Evolutionary conservation across 1,284 basidiomycete genomes (phyloP), one percentile per base, ranked within the genome.

Genomic region (Ceratobasidium theobromae): DNA sequence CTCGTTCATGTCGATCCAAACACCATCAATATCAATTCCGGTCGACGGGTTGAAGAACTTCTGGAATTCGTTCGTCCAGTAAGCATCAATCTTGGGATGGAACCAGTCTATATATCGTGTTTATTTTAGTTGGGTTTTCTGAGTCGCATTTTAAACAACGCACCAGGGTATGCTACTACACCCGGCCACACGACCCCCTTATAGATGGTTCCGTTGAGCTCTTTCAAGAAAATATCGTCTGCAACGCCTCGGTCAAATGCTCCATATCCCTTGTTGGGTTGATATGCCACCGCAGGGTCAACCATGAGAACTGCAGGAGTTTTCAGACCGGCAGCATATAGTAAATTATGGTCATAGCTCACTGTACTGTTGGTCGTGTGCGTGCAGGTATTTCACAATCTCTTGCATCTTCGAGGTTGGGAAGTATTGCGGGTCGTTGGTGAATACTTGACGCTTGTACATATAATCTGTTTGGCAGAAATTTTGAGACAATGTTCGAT

Each of bases 1-100:
- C 68, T 88, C 86, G 72, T 88, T 88, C 86, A 88, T 88, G 70
- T 87, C 86, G 41, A 87, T 87, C 86, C 86, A 88, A 12, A 79
- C 80, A 12, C 86, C 86, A 70, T 87, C 86, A 32, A 87, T 85
- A 68, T 88, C 84, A 66, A 18, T 86, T 69, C 86, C 86, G 0
- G 76, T 80, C 4, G 78, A 70, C 0, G 82, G 78, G 70, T 78
- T 78, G 73, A 86, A 89, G 77, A 90, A 89, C 6, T 77, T 67
- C 23, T 76, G 70, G 69, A 88, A 88, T 72, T 89, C 86, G 51
- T 78, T 79, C 9, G 76, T 81, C 87, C 87, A 89, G 74, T 70
- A 87, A 77, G 78, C 72, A 70, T 81, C 76, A 18, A 80, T 77
- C 1, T 80, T 77, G 1, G 81, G 78, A 68, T 85, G 78, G 76